These are phyloP conservation scores for Boletus eberwhitei DNA, from an alignment of 768 basidiomycete species.

Conservation along the genomic window DNA sequence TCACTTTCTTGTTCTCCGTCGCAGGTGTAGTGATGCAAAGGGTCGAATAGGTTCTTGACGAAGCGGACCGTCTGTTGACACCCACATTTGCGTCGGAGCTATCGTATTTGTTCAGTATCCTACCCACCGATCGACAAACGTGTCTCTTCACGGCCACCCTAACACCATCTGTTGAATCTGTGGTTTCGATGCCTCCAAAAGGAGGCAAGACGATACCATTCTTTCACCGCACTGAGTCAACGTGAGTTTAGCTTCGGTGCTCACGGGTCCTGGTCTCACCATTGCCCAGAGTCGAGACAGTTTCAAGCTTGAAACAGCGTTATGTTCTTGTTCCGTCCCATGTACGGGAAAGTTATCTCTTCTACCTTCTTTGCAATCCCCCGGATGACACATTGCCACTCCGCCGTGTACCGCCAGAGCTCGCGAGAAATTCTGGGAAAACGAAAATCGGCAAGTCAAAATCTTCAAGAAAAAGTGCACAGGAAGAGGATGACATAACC, in stretches of 20 bases:
- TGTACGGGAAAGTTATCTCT: conserved; percentile 89
- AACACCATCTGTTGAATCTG: conserved; percentile 76
- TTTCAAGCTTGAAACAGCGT: conserved; percentile 79
- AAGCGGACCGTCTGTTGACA: conserved; percentile 91
- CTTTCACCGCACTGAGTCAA: conserved; percentile 71
- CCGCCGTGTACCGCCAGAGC: conserved; percentile 60
- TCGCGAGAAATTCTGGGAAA: conserved; percentile 8
- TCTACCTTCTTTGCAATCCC: conserved; percentile 84
- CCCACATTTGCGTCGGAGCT: conserved; percentile 87
- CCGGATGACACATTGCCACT: conserved; percentile 72
- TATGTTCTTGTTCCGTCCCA: conserved; percentile 94
- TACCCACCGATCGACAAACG: conserved; percentile 90
- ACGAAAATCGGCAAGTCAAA: conserved; percentile 35
- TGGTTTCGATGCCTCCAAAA: conserved; percentile 69
- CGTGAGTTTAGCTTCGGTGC: conserved; percentile 44
- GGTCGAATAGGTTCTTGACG: conserved; percentile 75
- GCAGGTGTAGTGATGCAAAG: not conserved
- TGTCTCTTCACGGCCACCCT: conserved; percentile 96
- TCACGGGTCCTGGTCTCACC: not conserved
- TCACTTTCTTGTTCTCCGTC: not conserved
- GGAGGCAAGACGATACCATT: conserved; percentile 86
- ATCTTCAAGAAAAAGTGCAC: conserved; percentile 30
- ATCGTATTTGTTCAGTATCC: conserved; percentile 64
- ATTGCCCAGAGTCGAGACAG: conserved; percentile 74
- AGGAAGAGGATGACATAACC: conserved; percentile 48